Evolutionary conservation across 148 eudicot species (phyloP), one percentile per base, ranked within the genome.

Genomic region (Spergularia marina): DNA sequence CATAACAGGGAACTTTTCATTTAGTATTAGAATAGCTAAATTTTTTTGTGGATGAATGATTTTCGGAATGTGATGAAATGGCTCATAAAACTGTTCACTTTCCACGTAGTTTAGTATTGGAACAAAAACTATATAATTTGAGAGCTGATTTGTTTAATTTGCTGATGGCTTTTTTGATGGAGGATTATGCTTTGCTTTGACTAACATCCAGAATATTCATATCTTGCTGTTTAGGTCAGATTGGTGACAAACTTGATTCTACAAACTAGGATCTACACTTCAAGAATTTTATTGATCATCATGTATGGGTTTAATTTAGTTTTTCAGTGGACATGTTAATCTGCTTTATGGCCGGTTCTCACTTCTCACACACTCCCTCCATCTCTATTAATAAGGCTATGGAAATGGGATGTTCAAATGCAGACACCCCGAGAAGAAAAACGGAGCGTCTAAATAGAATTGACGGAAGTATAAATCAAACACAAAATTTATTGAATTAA

Each of bases 141-240:
- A 40, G 82, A 40, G 82, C 15, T 74, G 18, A 58, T 66, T 74
- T 8, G 10, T 72, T 69, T 44, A 18, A 55, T 67, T 9, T 13
- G 52, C 21, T 70, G 73, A 74, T 83, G 79, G 65, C 83, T 30
- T 80, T 84, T 76, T 76, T 76, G 78, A 58, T 69, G 74, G 71
- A 66, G 71, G 77, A 76, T 75, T 85, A 87, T 91, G 65, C 97
- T 87, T 91, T 89, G 84, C 97, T 91, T 88, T 80, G 82, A 82
- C 65, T 47, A 76, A 39, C 67, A 70, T 79, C 65, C 60, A 76
- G 88, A 82, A 88, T 83, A 77, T 89, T 79, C 82, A 74, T 84
- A 55, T 57, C 91, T 87, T 86, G 82, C 72, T 78, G 58, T 78
- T 84, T 80, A 80, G 84, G 86, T 70, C 66, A 76, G 52, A 68